These are phyloP conservation scores for Ilyonectria robusta DNA, from an alignment of 2,329 filamentous ascomycete species.

Conservation along the genomic window DNA sequence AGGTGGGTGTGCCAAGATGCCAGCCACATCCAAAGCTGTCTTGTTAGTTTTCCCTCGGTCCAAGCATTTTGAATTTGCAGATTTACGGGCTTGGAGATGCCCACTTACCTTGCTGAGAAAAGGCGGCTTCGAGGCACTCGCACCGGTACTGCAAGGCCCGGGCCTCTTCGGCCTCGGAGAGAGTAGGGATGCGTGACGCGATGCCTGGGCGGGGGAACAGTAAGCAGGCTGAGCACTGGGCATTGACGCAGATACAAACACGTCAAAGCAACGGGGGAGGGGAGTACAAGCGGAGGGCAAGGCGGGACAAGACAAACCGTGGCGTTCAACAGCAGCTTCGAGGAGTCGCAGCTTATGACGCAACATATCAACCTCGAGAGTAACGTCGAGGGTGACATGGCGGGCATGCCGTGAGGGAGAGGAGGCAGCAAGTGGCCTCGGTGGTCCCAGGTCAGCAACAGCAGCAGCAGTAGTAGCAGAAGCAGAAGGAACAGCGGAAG, in stretches of 20 bases:
- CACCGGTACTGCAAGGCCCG: slow-evolving; percentile 70
- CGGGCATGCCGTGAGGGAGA: slow-evolving; percentile 63
- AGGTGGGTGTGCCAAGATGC: slow-evolving; percentile 48
- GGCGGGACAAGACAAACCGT: slow-evolving; percentile 58
- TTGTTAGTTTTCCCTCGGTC: slow-evolving; percentile 37
- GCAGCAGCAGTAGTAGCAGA: not conserved
- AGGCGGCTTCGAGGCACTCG: slow-evolving; percentile 69
- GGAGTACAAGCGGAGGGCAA: slow-evolving; percentile 24
- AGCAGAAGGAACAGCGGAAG: not conserved
- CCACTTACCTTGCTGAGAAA: slow-evolving; percentile 56
- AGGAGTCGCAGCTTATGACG: slow-evolving; percentile 68
- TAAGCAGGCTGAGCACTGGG: slow-evolving; percentile 35
- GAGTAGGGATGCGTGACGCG: slow-evolving; percentile 55
- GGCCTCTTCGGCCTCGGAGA: slow-evolving; percentile 71
- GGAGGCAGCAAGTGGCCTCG: slow-evolving; percentile 63
- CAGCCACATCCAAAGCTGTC: slow-evolving; percentile 51
- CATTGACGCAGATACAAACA: slow-evolving; percentile 22
- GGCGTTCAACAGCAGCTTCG: slow-evolving; percentile 62
- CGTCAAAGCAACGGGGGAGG: slow-evolving; percentile 25
- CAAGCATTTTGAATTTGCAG: slow-evolving; percentile 7
- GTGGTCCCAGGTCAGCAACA: slow-evolving; percentile 62
- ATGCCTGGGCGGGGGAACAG: slow-evolving; percentile 43
- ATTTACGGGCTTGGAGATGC: not conserved
- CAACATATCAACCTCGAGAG: slow-evolving; percentile 68
- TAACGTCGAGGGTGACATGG: slow-evolving; percentile 63